Evolutionary conservation across 148 eudicot species (phyloP).

Genomic region (Gaultheria prostrata): DNA sequence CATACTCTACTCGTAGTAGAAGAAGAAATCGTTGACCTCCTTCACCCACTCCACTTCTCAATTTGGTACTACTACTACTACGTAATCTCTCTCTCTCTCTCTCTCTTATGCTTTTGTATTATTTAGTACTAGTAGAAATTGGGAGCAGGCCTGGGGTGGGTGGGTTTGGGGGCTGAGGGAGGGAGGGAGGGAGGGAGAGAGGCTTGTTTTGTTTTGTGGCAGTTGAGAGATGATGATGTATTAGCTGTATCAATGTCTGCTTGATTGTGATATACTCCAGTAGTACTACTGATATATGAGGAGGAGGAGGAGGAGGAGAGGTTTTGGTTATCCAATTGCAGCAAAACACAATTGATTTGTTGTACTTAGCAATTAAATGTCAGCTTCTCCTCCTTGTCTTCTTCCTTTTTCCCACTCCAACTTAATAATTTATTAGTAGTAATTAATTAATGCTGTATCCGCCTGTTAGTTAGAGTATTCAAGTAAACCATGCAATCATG

Average conservation of each 20-base stretch:
- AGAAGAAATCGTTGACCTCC: not conserved
- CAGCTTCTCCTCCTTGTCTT: not conserved
- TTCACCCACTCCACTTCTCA: not conserved
- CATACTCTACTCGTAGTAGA: not conserved
- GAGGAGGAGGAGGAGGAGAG: too few species aligned
- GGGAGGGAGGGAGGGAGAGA: conserved; percentile 6
- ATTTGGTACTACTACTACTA: not conserved
- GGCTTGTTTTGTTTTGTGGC: not conserved
- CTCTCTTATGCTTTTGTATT: not conserved
- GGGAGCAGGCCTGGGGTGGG: not conserved
- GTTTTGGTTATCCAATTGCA: not conserved
- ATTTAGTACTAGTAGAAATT: not conserved
- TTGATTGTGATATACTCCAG: not conserved
- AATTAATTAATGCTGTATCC: not conserved
- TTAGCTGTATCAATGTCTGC: not conserved
- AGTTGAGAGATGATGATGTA: conserved; percentile 7
- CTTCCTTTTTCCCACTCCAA: not conserved
- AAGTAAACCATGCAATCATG: not conserved
- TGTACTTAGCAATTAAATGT: not conserved
- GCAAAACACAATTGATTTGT: too few species aligned
- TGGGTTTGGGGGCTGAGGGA: not conserved
- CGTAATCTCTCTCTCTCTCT: not conserved
- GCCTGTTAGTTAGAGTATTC: not conserved
- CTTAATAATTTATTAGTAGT: not conserved
- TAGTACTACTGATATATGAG: too few species aligned